phyloP scores from a whole-genome alignment of 345 rosid genomes.

The Pistacia atlantica region DNA sequence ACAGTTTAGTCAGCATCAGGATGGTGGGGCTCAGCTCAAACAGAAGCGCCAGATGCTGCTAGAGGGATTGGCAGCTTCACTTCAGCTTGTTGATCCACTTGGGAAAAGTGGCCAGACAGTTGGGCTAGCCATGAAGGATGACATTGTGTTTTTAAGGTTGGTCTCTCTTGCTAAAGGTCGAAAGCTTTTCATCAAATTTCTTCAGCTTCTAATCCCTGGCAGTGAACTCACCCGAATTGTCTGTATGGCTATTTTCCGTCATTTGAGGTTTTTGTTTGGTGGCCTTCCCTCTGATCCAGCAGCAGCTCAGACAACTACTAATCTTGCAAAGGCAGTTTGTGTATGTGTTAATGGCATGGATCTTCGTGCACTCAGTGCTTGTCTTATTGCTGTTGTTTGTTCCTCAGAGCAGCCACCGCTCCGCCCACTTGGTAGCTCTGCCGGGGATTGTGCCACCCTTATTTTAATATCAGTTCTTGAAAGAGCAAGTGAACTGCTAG shows the following conservation, averaged over 20 bases:
- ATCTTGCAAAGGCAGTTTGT: conserved; percentile 68
- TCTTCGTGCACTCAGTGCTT: conserved; percentile 81
- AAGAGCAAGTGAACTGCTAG: conserved; percentile 73
- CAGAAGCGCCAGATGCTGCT: conserved; percentile 70
- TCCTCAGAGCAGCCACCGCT: conserved; percentile 98
- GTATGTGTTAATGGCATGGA: conserved; percentile 79
- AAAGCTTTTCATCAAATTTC: conserved; percentile 63
- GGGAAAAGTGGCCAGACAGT: conserved; percentile 53
- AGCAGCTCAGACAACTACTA: conserved; percentile 64
- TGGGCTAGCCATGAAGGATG: conserved; percentile 66
- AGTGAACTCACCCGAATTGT: conserved; percentile 81
- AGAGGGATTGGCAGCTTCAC: conserved; percentile 85
- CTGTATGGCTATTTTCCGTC: conserved; percentile 93
- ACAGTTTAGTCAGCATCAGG: conserved; percentile 71
- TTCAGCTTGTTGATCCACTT: conserved; percentile 94
- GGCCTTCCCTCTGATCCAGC: conserved; percentile 61
- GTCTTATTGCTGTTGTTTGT: conserved; percentile 97
- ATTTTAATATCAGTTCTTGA: conserved; percentile 82
- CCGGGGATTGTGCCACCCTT: conserved; percentile 87
- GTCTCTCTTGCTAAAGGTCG: conserved; percentile 84
- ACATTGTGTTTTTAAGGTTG: conserved; percentile 75
- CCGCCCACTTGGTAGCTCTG: conserved; percentile 84
- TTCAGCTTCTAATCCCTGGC: conserved; percentile 82
- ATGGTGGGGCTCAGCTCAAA: conserved; percentile 78
- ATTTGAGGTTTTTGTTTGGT: conserved; percentile 87